Evolutionary conservation across 306 rosid species (phyloP), one percentile per base, ranked within the genome.

Genomic region (Vigna nakashimae): DNA sequence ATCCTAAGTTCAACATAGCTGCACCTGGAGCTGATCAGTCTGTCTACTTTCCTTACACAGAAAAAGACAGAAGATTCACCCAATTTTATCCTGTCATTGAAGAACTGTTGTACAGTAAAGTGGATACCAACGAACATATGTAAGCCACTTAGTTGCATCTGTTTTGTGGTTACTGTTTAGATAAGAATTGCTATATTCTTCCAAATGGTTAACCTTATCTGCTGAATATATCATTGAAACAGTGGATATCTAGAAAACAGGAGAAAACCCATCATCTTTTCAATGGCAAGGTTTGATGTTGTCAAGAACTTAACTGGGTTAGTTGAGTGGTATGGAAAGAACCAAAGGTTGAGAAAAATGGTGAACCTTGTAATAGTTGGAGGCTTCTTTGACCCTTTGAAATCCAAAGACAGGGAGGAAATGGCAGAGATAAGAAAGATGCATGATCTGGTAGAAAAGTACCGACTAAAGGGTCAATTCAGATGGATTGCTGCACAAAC

Each of bases 401-500:
- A 89, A 76, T 94, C 97, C 16, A 91, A 91, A 36, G 98, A 91
- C 11, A 86, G 94, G 48, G 98, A 94, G 82, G 98, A 94, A 86
- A 91, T 79, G 70, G 82, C 86, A 40, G 97, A 89, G 74, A 94
- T 94, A 26, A 82, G 46, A 32, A 94, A 94, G 75, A 91, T 89
- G 94, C 96, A 87, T 69, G 62, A 84, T 40, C 75, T 94, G 79
- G 82, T 90, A 20, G 96, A 88, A 45, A 85, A 85, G 63, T 84
- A 94, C 80, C 75, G 82, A 58, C 88, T 94, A 4, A 85, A 75
- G 73, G 98, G 98, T 42, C 96, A 94, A 81, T 84, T 91, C 83
- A 86, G 96, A 85, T 94, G 98, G 98, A 91, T 91, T 46, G 96
- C 93, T 63, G 98, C 98, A 28, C 97, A 94, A 69, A 86, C 90